phyloP scores from a whole-genome alignment of 2,329 filamentous ascomycete genomes.

The Pestalotiopsis fici region DNA sequence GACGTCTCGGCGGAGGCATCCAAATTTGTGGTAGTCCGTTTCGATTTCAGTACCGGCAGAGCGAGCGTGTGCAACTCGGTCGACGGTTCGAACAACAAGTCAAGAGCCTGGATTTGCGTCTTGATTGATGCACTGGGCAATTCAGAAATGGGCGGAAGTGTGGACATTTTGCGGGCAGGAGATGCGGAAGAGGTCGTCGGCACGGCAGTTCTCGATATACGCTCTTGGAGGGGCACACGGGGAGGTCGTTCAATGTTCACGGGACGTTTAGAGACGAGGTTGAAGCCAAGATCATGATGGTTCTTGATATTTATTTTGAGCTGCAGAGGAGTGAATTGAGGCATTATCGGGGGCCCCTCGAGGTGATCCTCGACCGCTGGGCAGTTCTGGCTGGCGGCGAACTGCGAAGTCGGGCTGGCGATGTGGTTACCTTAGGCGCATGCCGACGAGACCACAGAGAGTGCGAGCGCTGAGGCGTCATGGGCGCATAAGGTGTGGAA shows the following conservation, averaged over 20 bases:
- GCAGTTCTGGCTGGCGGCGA: neutral
- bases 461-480: neutral
- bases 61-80: conserved; percentile 72
- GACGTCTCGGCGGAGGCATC: conserved; percentile 79
- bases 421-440: neutral
- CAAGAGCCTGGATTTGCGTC: conserved; percentile 61
- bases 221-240: conserved; percentile 9
- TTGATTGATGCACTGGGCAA: conserved; percentile 58
- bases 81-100: conserved; percentile 84
- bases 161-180: conserved; percentile 13
- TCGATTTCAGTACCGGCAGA: conserved; percentile 61
- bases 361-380: neutral
- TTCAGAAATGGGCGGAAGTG: conserved; percentile 58
- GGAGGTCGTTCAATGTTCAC: conserved; percentile 9
- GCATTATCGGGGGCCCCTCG: conserved; percentile 3
- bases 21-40: conserved; percentile 58
- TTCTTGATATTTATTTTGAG: conserved; percentile 11
- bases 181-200: conserved; percentile 4
- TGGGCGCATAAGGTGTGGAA: too few relatives aligned
- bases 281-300: conserved; percentile 12
- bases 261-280: conserved; percentile 10
- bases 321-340: conserved; percentile 15
- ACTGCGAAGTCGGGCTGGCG: conserved; percentile 4
- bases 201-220: conserved; percentile 3
- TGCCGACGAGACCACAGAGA: neutral